A percentile compares a stretch with the other conserved stretches of the same genome.
These are phyloP conservation scores for Alternaria ethzedia DNA, from an alignment of 2,329 filamentous ascomycete genomes.

Conservation along the genomic window DNA sequence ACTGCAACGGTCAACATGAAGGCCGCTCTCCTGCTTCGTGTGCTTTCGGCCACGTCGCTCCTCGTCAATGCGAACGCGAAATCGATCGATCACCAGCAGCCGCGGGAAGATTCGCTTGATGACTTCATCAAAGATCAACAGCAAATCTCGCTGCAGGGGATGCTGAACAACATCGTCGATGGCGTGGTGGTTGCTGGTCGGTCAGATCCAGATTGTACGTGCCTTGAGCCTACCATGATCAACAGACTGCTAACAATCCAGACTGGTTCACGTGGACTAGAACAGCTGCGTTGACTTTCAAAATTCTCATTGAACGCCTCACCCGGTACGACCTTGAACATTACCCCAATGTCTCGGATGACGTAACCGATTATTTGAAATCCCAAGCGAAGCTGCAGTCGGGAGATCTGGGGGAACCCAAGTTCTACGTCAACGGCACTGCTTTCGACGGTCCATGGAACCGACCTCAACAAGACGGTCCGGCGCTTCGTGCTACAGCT, in stretches of 20 bases:
- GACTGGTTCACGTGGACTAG: neutral
- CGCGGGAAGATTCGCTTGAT: neutral
- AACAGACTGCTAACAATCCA: rapidly evolving
- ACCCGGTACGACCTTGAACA: no score
- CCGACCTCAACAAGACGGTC: neutral
- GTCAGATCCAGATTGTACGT: neutral
- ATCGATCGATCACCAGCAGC: neutral
- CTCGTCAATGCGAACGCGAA: neutral
- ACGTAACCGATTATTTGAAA: no score
- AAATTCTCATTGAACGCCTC: neutral
- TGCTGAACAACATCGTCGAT: neutral
- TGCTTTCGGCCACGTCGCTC: neutral
- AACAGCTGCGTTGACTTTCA: neutral
- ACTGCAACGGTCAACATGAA: neutral
- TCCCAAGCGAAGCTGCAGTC: no score
- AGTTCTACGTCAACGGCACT: no score
- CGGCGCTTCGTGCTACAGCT: neutral
- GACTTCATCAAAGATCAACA: neutral
- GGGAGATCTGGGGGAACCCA: no score
- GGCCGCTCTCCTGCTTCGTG: neutral
- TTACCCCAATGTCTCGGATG: no score
- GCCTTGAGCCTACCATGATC: neutral
- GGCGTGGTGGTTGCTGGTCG: neutral
- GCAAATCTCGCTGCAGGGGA: neutral
- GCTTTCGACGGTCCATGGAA: no score